These are phyloP conservation scores for Hortaea werneckii DNA, from an alignment of 2,329 filamentous ascomycete species.

Conservation along the genomic window DNA sequence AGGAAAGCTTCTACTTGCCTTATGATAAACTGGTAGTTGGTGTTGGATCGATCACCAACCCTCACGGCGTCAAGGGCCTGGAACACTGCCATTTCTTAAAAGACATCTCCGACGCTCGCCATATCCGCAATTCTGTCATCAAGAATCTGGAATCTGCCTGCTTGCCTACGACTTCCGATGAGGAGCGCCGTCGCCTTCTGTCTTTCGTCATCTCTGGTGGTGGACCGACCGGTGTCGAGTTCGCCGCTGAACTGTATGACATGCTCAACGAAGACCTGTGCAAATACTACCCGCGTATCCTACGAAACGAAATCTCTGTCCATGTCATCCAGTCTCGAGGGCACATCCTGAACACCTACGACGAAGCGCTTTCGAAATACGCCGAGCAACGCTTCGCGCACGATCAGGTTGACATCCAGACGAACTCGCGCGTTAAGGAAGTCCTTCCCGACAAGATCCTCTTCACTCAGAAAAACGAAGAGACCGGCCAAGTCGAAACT, in stretches of 20 bases:
- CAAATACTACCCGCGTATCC: slow-evolving; percentile 69
- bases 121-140: slow-evolving; percentile 80
- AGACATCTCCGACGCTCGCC: slow-evolving; percentile 81
- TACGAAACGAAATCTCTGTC: slow-evolving; percentile 96
- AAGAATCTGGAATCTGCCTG: slow-evolving; percentile 84
- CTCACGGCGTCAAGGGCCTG: slow-evolving; percentile 89
- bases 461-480: slow-evolving; percentile 65
- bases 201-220: slow-evolving; percentile 96
- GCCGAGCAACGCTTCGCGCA: slow-evolving; percentile 85
- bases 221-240: slow-evolving; percentile 93
- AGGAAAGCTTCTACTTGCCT: slow-evolving; percentile 78
- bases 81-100: slow-evolving; percentile 94
- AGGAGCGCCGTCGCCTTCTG: slow-evolving; percentile 74
- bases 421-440: slow-evolving; percentile 87
- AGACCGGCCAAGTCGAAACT: slow-evolving; percentile 62
- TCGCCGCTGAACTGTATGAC: slow-evolving; percentile 91
- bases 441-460: slow-evolving; percentile 74
- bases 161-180: slow-evolving; percentile 81
- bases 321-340: slow-evolving; percentile 90
- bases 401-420: slow-evolving; percentile 83
- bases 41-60: slow-evolving; percentile 85
- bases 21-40: slow-evolving; percentile 95
- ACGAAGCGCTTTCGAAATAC: slow-evolving; percentile 85
- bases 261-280: slow-evolving; percentile 90
- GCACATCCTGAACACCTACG: slow-evolving; percentile 96